Evolutionary conservation across 2,329 filamentous ascomycete genomes (phyloP), one percentile per base, ranked within the genome.

Genomic region (Raffaelea ambrosiae): DNA sequence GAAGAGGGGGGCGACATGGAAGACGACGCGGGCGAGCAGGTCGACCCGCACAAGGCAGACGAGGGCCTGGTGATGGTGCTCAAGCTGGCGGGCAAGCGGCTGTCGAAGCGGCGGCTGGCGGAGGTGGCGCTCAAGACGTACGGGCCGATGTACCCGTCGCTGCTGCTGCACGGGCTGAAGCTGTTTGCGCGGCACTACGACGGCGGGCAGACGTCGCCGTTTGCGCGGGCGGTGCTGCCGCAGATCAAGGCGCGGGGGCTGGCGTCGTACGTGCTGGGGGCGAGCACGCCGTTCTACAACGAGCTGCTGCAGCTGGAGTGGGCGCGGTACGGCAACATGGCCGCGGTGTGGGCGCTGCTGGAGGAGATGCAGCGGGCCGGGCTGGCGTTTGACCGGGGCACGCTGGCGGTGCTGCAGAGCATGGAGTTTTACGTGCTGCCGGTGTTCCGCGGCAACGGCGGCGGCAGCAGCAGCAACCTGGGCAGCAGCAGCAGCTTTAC

Each of bases 221-320:
- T 85, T 1, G 69, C 72, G 0, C 71, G 85, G 40, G 71, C 72
- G 40, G 63, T 89, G 22, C 68, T 90, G 1, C 83, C 85, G 0
- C 74, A 76, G 8, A 68, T 89, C 56, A 86, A 85, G 59, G 70
- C 74, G 40, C 70, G 87, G 0, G 85, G 86, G 2, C 72, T 84
- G 2, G 75, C 78, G 1, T 84, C 83, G 0, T 87, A 84, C 58
- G 80, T 87, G 7, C 73, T 91, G 1, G 86, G 84, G 43, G 82
- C 79, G 5, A 81, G 81, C 18, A 84, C 84, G 0, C 68, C 74
- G 0, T 77, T 90, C 39, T 90, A 86, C 68, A 82, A 84, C 58
- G 71, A 78, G 43, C 71, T 88, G 31, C 70, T 87, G 21, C 63
- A 69, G 14, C 72, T 83, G 20, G 69, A 79, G 48, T 87, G 83